Percentiles rank a stretch among this genome's conserved stretches.
These are phyloP conservation scores for Canna indica DNA, from an alignment of 176 grass and related monocot species.

Conservation along the genomic window DNA sequence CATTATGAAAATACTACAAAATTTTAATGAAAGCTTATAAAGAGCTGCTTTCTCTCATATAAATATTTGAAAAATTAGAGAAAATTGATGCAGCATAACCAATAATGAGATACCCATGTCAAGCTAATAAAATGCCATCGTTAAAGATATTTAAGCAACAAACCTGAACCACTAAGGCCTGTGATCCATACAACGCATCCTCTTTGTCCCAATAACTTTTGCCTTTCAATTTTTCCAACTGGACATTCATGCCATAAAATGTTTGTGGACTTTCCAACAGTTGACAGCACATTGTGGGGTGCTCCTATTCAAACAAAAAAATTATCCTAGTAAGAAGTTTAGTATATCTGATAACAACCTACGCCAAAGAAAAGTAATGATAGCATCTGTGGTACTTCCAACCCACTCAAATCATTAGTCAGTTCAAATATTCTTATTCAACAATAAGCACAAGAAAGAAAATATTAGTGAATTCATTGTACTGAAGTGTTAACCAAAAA, in stretches of 20 bases:
- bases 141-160: neutral
- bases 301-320: constrained; percentile 1
- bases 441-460: neutral
- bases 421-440: neutral
- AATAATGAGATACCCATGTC: neutral
- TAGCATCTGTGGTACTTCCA: neutral
- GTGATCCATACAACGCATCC: constrained; percentile 11
- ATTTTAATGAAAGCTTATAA: too few relatives aligned
- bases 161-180: constrained; percentile 8
- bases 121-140: neutral
- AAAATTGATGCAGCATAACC: neutral
- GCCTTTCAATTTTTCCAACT: constrained; percentile 6
- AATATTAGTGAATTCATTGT: neutral
- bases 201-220: neutral
- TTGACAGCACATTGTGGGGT: neutral
- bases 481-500: too few relatives aligned
- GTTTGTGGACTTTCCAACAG: constrained; percentile 7
- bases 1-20: too few relatives aligned
- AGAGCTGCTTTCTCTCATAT: too few relatives aligned
- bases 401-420: too few relatives aligned
- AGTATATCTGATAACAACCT: neutral
- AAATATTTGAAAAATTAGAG: too few relatives aligned
- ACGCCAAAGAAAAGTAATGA: neutral
- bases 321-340: neutral
- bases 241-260: constrained; percentile 14